Evolutionary conservation across 148 eudicot species (phyloP).

Genomic region (Fagopyrum tataricum): DNA sequence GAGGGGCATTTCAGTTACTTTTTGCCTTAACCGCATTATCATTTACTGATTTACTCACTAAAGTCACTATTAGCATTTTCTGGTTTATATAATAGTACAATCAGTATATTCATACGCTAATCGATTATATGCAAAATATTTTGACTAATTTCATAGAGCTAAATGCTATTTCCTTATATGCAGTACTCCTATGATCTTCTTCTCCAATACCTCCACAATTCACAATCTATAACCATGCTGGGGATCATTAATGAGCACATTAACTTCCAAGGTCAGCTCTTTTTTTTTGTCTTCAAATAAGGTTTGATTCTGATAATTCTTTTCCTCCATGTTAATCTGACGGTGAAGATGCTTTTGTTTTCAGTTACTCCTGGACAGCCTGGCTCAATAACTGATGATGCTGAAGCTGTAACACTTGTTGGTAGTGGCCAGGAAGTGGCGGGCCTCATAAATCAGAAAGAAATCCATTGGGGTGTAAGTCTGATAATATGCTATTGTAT

Average conservation of each 20-base stretch:
- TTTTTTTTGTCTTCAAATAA: neutral
- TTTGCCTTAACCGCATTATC: neutral
- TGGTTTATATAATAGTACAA: neutral
- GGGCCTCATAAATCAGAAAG: constrained; percentile 85
- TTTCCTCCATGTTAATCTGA: neutral
- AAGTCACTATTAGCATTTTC: neutral
- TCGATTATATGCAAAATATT: neutral
- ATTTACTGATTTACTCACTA: neutral
- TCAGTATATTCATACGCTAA: neutral
- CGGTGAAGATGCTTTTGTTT: constrained; percentile 14
- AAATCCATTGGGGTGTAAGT: constrained; percentile 98
- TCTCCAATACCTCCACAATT: constrained; percentile 80
- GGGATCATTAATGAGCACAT: constrained; percentile 95
- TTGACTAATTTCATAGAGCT: neutral
- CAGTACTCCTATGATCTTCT: constrained; percentile 92
- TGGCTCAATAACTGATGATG: constrained; percentile 69
- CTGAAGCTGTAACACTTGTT: constrained; percentile 77
- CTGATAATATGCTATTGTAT: neutral
- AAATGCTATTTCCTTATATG: constrained; percentile 13
- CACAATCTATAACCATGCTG: constrained; percentile 75
- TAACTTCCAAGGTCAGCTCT: constrained; percentile 63
- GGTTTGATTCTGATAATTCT: neutral
- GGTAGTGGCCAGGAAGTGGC: constrained; percentile 92
- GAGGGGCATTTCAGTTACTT: neutral
- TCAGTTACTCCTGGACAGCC: constrained; percentile 93